Base-by-base conservation (phyloP, 2,329 filamentous ascomycete species). In the Ceratocystis albifundus region DNA sequence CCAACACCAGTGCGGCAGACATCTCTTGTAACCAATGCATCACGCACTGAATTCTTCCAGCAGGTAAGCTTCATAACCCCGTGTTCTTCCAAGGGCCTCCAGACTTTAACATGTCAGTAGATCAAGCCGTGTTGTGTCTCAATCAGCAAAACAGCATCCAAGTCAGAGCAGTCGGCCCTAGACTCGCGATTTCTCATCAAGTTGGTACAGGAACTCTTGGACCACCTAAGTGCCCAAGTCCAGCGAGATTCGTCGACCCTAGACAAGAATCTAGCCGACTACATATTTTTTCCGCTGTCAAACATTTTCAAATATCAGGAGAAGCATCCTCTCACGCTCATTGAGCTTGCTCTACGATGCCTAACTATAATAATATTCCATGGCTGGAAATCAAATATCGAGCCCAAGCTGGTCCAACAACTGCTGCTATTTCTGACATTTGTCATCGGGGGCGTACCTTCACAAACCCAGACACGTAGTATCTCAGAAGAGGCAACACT, bases 201-300 rank as follows among this genome's bases (percentile, higher is more conserved):
- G 6, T 76, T 82, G 30, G 77, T 77, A 1, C 73, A 74, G 28
- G 75, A 79, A 67, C 74, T 86, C 2, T 74, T 79, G 36, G 69
- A 70, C 25, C 74, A 82, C n/a, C 74, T 86, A 3, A 72, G 78
- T 57, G 72, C 73, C 41, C 80, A 80, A 71, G 71, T 77, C 32
- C 71, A 73, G 53, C 72, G 71, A 28, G 79, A 84, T 69, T 74
- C 78, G 2, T 73, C 77, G 1, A 77, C 78, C 0, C 74, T 97
- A 20, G 90, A 96, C 74, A 82, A 86, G 64, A 93, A 91, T 74
- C 78, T 97, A 20, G 90, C 92, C 15, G 92, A 96, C 77, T 99
- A 97, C 79, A 83, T 89, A 72, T 97, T 97, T 78, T 96, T 96
- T 69, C 94, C 94, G 0, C 79, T 99, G 0, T 91, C 90, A 0